Conservation (phyloP, 495 filamentous ascomycete species). For the Penicillium psychrofluorescens region DNA sequence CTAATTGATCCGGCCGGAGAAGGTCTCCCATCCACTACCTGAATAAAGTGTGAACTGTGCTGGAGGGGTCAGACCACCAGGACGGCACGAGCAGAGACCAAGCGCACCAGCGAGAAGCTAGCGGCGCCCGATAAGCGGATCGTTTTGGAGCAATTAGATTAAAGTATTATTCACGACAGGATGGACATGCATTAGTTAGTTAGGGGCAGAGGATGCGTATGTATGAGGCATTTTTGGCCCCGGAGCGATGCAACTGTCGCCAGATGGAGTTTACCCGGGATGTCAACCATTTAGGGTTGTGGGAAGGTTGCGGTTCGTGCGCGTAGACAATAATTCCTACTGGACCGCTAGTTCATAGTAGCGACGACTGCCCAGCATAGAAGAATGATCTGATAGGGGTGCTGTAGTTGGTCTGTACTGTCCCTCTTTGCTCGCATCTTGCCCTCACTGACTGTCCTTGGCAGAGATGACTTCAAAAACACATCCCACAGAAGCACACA, state of each 20-base stretch:
- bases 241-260: constrained; percentile 1
- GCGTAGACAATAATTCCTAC: too few species aligned
- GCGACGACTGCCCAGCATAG: too few species aligned
- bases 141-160: too few species aligned
- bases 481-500: too few species aligned
- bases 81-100: neutral
- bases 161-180: neutral
- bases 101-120: too few species aligned
- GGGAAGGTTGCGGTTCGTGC: too few species aligned
- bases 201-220: neutral
- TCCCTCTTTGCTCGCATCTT: too few species aligned
- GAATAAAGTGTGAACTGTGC: constrained; percentile 29
- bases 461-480: too few species aligned
- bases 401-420: too few species aligned
- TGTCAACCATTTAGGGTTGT: neutral
- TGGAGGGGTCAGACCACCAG: neutral
- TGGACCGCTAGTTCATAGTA: too few species aligned
- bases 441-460: too few species aligned
- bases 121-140: neutral
- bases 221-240: constrained; percentile 16
- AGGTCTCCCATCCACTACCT: neutral
- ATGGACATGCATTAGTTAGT: neutral
- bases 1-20: neutral
- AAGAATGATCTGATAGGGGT: too few species aligned
- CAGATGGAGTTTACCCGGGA: constrained; percentile 5